A percentile compares a stretch with the other conserved stretches of the same genome.
These are phyloP conservation scores for Trifolium pratense DNA, from an alignment of 306 rosid genomes.

Conservation along the genomic window DNA sequence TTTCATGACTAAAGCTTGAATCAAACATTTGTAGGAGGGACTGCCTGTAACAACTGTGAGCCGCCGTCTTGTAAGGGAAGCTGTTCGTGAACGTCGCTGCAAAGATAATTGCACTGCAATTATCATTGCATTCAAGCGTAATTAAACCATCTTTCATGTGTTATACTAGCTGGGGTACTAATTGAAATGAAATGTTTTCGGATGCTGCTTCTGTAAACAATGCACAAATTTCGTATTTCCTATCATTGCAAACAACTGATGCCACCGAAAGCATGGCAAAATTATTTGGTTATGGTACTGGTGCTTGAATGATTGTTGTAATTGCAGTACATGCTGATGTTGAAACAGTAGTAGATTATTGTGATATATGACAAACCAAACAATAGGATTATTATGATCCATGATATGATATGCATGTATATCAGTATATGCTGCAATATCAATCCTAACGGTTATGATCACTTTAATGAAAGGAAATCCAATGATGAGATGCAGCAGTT, in stretches of 20 bases:
- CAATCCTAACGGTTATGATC: neutral
- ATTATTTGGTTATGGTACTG: conserved; percentile 16
- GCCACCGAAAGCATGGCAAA: neutral
- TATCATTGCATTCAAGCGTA: conserved; percentile 65
- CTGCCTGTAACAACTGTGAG: conserved; percentile 64
- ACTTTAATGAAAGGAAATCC: neutral
- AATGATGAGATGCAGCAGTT: neutral
- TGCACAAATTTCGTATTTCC: conserved; percentile 28
- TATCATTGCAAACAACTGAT: conserved; percentile 6
- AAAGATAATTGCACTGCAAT: conserved; percentile 91
- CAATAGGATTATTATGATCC: neutral
- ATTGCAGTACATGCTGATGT: conserved; percentile 35
- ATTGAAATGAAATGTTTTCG: conserved; percentile 16
- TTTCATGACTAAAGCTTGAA: conserved; percentile 10
- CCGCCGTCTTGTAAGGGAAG: conserved; percentile 81
- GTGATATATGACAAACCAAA: neutral
- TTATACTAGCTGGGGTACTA: neutral
- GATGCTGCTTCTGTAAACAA: conserved; percentile 34
- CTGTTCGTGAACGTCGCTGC: conserved; percentile 82
- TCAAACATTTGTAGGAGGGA: conserved; percentile 64
- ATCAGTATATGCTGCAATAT: neutral
- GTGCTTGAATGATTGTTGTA: conserved; percentile 22
- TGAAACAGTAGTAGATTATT: conserved; percentile 26
- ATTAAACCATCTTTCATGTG: conserved; percentile 28
- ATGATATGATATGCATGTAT: neutral